Percentiles rank a stretch among this genome's conserved stretches.
Conservation (phyloP, 257 asterid genomes). For the Ilex asprella region DNA sequence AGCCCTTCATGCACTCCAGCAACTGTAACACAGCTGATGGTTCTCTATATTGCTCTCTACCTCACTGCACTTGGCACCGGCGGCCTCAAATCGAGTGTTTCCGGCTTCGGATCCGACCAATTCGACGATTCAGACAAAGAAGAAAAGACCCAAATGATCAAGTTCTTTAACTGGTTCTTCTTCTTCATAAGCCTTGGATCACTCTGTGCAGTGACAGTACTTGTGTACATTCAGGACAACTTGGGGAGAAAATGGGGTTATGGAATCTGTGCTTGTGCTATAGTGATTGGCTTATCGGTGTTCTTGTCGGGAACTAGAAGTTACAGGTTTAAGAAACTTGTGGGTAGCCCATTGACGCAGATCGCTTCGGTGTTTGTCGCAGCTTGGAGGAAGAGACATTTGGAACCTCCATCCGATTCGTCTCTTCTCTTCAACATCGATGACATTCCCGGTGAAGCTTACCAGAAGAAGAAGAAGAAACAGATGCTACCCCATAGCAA, state of each 20-base stretch:
- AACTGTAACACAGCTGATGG: slow-evolving; percentile 37
- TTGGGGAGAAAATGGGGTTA: slow-evolving; percentile 80
- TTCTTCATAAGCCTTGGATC: slow-evolving; percentile 77
- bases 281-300: slow-evolving; percentile 38
- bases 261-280: slow-evolving; percentile 76
- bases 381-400: slow-evolving; percentile 50
- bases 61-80: slow-evolving; percentile 89
- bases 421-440: slow-evolving; percentile 40
- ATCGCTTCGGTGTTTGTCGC: slow-evolving; percentile 62
- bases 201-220: slow-evolving; percentile 62
- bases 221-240: slow-evolving; percentile 75
- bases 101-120: slow-evolving; percentile 86
- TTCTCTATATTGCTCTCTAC: slow-evolving; percentile 57
- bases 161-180: slow-evolving; percentile 88
- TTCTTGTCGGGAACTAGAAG: slow-evolving; percentile 55
- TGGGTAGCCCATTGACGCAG: slow-evolving; percentile 76
- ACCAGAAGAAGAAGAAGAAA: slow-evolving; percentile 32
- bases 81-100: slow-evolving; percentile 81
- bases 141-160: slow-evolving; percentile 55
- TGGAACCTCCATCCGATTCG: slow-evolving; percentile 50
- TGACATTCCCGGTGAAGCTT: slow-evolving; percentile 26
- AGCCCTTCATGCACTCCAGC: slow-evolving; percentile 57
- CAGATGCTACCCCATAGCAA: slow-evolving; percentile 68
- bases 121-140: slow-evolving; percentile 59
- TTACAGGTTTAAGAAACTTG: slow-evolving; percentile 75